Evolutionary conservation across 2,329 filamentous ascomycete genomes (phyloP), one percentile per base, ranked within the genome.

Genomic region (Thelonectria rubi): DNA sequence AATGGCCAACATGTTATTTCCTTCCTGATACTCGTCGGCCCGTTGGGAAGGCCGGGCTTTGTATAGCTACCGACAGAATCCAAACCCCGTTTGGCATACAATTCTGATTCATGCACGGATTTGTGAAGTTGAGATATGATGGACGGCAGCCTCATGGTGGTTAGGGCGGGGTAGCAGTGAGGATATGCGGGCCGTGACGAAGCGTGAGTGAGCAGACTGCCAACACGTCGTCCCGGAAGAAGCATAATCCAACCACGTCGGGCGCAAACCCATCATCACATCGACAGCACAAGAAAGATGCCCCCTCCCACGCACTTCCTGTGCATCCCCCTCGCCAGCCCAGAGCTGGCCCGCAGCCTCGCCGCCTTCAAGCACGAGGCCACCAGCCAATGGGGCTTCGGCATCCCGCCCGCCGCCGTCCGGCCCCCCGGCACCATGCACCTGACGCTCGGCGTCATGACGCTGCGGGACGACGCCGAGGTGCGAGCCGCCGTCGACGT

Each of bases 401-500:
- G 80, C 6, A 78, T 94, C 10, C 90, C 91, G 0, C 74, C 80
- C 32, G 84, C 84, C 56, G 92, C 93, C 2, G 79, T 97, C 52
- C 82, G 93, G 26, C 93, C 93, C 0, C 77, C 92, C 0, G 91
- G 92, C 0, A 93, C 93, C 1, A 77, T 97, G 49, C 94, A 98
- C 76, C 80, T 97, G 3, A 97, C 94, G 0, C 82, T 97, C 0
- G 94, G 93, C 0, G 91, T 96, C 1, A 94, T 97, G 91, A 90
- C 85, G 65, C 83, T 97, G 10, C 77, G 81, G 3, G 81, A 79
- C 2, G 76, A 80, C 3, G 80, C 84, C 5, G 42, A 24, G 5
- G 65, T 85, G 7, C 77, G 77, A 3, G 75, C 69, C 40, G 83
- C 84, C 2, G 70, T 77, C 14, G 75, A 74, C 39, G 63, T 83